Evolutionary conservation across 495 filamentous ascomycete genomes (phyloP).

Genomic region (Xylaria longipes): DNA sequence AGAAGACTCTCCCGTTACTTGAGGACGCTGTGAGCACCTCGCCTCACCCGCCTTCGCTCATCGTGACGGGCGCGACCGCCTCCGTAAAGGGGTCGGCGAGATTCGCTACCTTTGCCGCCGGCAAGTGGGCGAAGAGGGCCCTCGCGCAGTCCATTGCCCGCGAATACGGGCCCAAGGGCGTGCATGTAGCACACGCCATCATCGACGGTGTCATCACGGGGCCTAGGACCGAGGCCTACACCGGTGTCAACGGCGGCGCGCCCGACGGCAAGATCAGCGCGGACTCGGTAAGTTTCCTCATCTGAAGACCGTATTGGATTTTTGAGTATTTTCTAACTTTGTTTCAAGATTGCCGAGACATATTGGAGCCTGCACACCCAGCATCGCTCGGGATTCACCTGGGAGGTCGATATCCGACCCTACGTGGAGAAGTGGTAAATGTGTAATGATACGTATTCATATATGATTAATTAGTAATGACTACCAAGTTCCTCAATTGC

Average conservation of each 20-base stretch:
- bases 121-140: constrained; percentile 72
- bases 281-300: constrained; percentile 68
- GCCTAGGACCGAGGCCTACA: constrained; percentile 67
- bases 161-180: constrained; percentile 85
- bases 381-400: constrained; percentile 77
- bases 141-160: constrained; percentile 76
- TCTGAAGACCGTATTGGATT: background rate
- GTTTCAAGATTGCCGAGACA: constrained; percentile 74
- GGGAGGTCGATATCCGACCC: constrained; percentile 82
- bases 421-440: constrained; percentile 74
- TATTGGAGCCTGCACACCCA: constrained; percentile 92
- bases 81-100: constrained; percentile 72
- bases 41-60: constrained; percentile 72
- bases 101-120: constrained; percentile 67
- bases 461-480: constrained; percentile 17
- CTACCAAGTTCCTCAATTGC: background rate
- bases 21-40: constrained; percentile 58
- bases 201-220: constrained; percentile 90
- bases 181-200: constrained; percentile 84
- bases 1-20: constrained; percentile 73
- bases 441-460: constrained; percentile 4
- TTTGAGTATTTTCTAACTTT: background rate
- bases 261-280: constrained; percentile 76
- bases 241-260: constrained; percentile 56
- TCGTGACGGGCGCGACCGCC: constrained; percentile 89